Conservation (phyloP, 2,329 filamentous ascomycete genomes). For the Venturia oleaginea region DNA sequence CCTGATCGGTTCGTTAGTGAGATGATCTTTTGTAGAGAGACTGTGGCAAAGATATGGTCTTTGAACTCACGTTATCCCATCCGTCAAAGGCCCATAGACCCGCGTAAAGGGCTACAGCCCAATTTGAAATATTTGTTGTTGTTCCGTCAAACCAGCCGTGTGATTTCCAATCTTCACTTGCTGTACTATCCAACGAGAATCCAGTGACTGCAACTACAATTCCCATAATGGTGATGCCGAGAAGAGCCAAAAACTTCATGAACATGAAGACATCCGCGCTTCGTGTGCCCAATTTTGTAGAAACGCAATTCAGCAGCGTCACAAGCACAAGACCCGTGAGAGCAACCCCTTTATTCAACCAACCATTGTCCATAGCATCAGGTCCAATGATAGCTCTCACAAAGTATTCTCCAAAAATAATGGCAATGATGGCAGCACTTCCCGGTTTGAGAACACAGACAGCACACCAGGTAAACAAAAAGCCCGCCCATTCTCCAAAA, state of each 20-base stretch:
- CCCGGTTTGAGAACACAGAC: conserved; percentile 92
- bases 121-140: conserved; percentile 67
- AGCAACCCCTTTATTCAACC: conserved; percentile 86
- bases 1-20: conserved; percentile 41
- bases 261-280: conserved; percentile 94
- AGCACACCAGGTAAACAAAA: conserved; percentile 93
- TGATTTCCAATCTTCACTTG: conserved; percentile 79
- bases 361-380: conserved; percentile 72
- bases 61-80: conserved; percentile 96
- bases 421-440: conserved; percentile 85
- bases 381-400: conserved; percentile 78
- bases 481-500: conserved; percentile 85
- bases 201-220: conserved; percentile 85
- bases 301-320: conserved; percentile 81
- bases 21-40: too few species aligned
- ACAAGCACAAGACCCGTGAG: conserved; percentile 66
- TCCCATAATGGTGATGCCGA: conserved; percentile 79
- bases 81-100: conserved; percentile 97
- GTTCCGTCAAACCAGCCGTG: conserved; percentile 85
- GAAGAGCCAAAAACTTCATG: conserved; percentile 82
- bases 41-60: too few species aligned
- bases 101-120: conserved; percentile 90
- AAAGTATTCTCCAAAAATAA: conserved; percentile 98
- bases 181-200: conserved; percentile 63
- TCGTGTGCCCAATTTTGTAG: conserved; percentile 76